Evolutionary conservation across 805 yeast genomes (phyloP), one percentile per base, ranked within the genome.

Genomic region (Barnettozyma wickerhamii): DNA sequence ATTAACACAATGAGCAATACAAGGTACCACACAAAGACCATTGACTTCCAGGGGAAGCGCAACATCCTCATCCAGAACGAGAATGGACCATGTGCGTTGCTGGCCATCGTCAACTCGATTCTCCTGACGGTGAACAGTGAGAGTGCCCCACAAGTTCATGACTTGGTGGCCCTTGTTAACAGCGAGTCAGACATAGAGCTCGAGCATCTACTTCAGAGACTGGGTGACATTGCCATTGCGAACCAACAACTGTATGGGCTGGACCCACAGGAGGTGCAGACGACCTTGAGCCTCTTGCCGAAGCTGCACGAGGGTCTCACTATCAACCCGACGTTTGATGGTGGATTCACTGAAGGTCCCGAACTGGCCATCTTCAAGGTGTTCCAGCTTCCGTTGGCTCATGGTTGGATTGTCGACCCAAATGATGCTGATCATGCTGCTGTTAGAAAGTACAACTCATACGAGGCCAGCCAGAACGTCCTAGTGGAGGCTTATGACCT

Each of bases 31-130:
- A 55, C 58, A 5, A 56, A 56, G 36, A 35, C 40, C 10, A 43
- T 56, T 27, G 46, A 49, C 30, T 49, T 43, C 42, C 32, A 55
- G 18, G 59, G 58, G 5, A 40, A 38, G 14, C 48, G 57, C 19
- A 77, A 77, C 31, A 76, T 89, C 26, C 63, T 90, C 4, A 61
- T 87, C 17, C 96, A 89, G 64, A 85, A 86, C 47, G 68, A 64
- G 35, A 87, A 88, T 54, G 96, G 96, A 0, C 95, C 96, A 0
- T 89, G 96, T 56, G 95, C 95, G 2, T 60, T 90, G 29, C 72
- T 90, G 12, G 90, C 96, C 0, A 63, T 90, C 30, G 71, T 78
- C 36, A 90, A 90, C 56, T 74, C 87, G 0, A 58, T 90, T 13
- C 57, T 87, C 6, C 59, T 89, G 15, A 64, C 77, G 4, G 71